These are phyloP conservation scores for Pichia terricola DNA, from an alignment of 1,139 yeast species.

Conservation along the genomic window DNA sequence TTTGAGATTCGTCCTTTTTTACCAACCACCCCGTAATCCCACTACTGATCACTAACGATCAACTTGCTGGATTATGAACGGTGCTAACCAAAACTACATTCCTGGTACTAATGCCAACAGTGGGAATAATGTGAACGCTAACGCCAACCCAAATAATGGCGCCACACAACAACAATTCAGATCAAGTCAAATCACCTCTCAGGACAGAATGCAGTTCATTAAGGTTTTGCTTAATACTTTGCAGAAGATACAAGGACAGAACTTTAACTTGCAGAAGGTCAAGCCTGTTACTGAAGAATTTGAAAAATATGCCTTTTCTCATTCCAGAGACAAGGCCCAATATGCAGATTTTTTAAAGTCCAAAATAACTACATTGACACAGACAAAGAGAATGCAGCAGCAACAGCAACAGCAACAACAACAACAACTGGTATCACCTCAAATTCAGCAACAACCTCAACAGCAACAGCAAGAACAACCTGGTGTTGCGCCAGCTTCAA, in stretches of 20 bases:
- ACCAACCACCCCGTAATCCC: too few species aligned
- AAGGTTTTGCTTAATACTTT: constrained; percentile 22
- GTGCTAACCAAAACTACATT: neutral
- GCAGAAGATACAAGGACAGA: constrained; percentile 24
- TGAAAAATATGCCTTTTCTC: constrained; percentile 24
- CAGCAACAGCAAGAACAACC: constrained; percentile 14
- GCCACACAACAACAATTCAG: neutral
- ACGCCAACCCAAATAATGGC: neutral
- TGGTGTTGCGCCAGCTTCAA: constrained; percentile 7
- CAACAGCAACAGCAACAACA: constrained; percentile 10
- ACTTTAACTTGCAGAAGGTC: constrained; percentile 19
- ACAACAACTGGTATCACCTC: neutral
- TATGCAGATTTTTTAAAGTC: constrained; percentile 23
- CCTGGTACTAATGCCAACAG: neutral
- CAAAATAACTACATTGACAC: constrained; percentile 23
- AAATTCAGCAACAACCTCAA: constrained; percentile 6
- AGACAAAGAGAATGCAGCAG: constrained; percentile 14
- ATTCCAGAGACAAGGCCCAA: constrained; percentile 22
- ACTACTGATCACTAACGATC: too few species aligned
- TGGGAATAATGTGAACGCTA: neutral
- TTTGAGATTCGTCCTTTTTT: too few species aligned
- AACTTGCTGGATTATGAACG: neutral
- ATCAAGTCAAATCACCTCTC: constrained; percentile 14
- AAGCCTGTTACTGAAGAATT: constrained; percentile 26
- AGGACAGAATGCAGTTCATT: constrained; percentile 24